Evolutionary conservation across 495 filamentous ascomycete species (phyloP), one percentile per base, ranked within the genome.

Genomic region (Xeromyces bisporus): DNA sequence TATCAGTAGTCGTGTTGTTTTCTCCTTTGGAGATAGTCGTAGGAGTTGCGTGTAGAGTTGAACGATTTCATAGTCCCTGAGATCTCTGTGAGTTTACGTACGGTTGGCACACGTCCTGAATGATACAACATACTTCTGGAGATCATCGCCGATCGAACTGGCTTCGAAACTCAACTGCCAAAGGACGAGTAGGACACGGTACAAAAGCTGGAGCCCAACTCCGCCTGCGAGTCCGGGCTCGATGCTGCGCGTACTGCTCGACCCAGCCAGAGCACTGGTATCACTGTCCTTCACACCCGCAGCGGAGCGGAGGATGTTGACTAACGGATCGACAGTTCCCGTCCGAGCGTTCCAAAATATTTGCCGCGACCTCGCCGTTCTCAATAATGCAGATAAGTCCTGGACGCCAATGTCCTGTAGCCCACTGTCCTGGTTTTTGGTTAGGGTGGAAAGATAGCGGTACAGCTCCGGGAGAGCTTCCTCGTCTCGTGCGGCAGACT

Each of bases 161-260:
- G 76, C 80, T 46, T 96, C 91, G 39, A 99, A 99, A 35, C 81
- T 89, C 30, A 96, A 62, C 59, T 96, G 84, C 91, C 91, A 99
- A 14, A 96, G 51, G 9, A 85, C 81, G 23, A 99, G 59, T 18
- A 99, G 66, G 13, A 93, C 79, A 41, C 93, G 84, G 49, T 99
- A 99, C 15, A 99, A 66, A 24, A 96, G 71, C 46, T 99, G 91
- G 9, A 99, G 58, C 10, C 86, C 82, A 30, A 99, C 80, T 10
- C 81, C 81, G 29, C 85, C 81, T 26, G 75, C 67, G 24, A 91
- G 47, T 11, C 70, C 67, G 15, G 65, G 66, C 46, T 83, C 81
- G 28, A 64, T 55, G 29, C 63, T 66, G 7, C 68, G 60, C 27
- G 66, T 65, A 34, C 74, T 77, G 47, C 69, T 77, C 67, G 70